Evolutionary conservation across 1,284 basidiomycete species (phyloP).

Genomic region (Irpex rosettiformis): DNA sequence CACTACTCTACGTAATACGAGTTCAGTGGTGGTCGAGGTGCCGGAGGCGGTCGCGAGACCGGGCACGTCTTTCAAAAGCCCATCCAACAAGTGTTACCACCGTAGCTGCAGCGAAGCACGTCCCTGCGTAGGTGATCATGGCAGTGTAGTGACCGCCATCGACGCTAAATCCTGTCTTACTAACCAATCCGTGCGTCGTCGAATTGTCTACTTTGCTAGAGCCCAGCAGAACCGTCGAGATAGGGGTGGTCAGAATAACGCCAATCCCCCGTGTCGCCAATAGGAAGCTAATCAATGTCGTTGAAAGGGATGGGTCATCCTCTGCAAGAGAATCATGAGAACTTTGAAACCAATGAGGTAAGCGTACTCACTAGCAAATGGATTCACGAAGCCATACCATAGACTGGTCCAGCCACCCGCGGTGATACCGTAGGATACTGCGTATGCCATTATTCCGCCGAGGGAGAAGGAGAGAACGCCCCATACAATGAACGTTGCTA

Average conservation of each 20-base stretch:
- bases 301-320: slow-evolving; percentile 33
- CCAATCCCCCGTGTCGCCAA: slow-evolving; percentile 37
- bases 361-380: not conserved
- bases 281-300: slow-evolving; percentile 35
- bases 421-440: slow-evolving; percentile 31
- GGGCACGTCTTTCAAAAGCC: not conserved
- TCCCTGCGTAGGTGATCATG: slow-evolving; percentile 7
- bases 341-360: not conserved
- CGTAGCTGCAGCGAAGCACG: slow-evolving; percentile 8
- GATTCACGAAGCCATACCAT: not conserved
- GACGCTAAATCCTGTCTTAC: not conserved
- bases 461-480: slow-evolving; percentile 33
- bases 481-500: slow-evolving; percentile 37
- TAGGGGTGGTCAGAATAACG: slow-evolving; percentile 39
- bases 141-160: slow-evolving; percentile 3
- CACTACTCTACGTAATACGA: too few relatives aligned
- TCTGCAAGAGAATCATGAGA: slow-evolving; percentile 20
- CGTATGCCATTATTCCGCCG: slow-evolving; percentile 32
- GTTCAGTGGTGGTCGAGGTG: too few relatives aligned
- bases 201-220: not conserved
- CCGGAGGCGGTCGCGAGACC: too few relatives aligned
- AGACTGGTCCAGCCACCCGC: slow-evolving; percentile 8
- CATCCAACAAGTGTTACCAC: slow-evolving; percentile 2
- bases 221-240: slow-evolving; percentile 30
- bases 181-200: not conserved